Evolutionary conservation across 2,329 filamentous ascomycete genomes (phyloP).

Genomic region (Arthrobotrys sphaeroides): DNA sequence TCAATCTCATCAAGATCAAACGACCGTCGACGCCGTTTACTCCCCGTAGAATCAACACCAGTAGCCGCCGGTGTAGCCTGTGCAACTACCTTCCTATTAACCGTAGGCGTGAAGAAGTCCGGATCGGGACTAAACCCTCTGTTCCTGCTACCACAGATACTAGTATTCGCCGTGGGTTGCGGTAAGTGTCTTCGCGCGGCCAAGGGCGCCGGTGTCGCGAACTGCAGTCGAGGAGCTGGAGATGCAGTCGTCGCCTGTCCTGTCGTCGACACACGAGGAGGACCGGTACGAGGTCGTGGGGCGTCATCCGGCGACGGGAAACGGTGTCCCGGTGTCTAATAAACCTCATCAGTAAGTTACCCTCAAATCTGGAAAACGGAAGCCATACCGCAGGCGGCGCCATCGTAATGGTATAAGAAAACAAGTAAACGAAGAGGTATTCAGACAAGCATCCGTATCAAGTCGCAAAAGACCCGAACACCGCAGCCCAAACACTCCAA

Average conservation of each 20-base stretch:
- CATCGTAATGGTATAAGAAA: not conserved
- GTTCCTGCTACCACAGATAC: not conserved
- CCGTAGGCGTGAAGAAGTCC: slow-evolving; percentile 28
- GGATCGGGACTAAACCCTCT: slow-evolving; percentile 50
- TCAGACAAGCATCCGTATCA: not conserved
- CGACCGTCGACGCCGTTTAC: slow-evolving; percentile 32
- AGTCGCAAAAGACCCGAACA: slow-evolving; percentile 1
- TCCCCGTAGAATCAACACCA: not conserved
- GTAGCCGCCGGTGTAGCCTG: not conserved
- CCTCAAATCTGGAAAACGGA: not conserved
- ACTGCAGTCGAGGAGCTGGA: slow-evolving; percentile 11
- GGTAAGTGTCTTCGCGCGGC: slow-evolving; percentile 1
- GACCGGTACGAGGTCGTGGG: slow-evolving; percentile 9
- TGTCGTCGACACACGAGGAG: not conserved
- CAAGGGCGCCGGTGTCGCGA: slow-evolving; percentile 29
- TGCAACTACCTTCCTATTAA: not conserved
- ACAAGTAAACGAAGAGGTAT: not conserved
- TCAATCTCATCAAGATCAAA: slow-evolving; percentile 52
- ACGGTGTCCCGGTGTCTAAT: slow-evolving; percentile 42
- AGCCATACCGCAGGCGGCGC: slow-evolving; percentile 30
- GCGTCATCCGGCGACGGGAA: slow-evolving; percentile 45
- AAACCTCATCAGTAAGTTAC: not conserved
- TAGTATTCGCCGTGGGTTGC: slow-evolving; percentile 3
- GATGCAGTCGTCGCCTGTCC: not conserved
- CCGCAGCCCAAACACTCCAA: not conserved